Conservation (phyloP, 345 rosid genomes). For the Syzygium jambos region DNA sequence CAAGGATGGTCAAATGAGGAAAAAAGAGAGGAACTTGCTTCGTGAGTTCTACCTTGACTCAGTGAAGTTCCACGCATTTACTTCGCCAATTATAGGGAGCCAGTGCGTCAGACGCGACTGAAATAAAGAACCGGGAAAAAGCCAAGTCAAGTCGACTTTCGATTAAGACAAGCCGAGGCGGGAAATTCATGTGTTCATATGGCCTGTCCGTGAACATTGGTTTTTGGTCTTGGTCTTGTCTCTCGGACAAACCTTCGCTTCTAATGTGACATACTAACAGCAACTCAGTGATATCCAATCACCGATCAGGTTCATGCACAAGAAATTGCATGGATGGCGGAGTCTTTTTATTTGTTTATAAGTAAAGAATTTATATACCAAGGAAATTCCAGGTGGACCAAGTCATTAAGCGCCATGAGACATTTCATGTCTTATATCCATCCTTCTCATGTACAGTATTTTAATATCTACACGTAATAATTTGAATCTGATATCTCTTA, state of each 20-base stretch:
- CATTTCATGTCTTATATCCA: no score
- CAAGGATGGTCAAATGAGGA: background rate
- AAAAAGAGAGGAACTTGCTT: background rate
- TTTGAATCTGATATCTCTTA: background rate
- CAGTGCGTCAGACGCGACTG: background rate
- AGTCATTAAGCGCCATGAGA: background rate
- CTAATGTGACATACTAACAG: no score
- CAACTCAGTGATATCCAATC: background rate
- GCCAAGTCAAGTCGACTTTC: background rate
- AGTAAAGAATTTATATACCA: background rate
- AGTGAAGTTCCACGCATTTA: background rate
- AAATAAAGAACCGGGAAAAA: background rate
- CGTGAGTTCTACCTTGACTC: background rate
- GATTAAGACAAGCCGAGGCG: background rate
- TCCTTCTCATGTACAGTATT: no score
- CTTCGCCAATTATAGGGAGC: background rate
- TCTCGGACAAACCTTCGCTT: no score
- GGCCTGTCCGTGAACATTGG: background rate
- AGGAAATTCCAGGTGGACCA: background rate
- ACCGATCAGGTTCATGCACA: background rate
- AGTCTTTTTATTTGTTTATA: no score
- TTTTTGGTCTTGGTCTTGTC: no score
- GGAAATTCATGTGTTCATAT: background rate
- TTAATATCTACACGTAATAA: background rate
- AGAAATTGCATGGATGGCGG: background rate